A percentile compares a stretch with the other conserved stretches of the same genome.
Conservation (phyloP, 148 eudicot genomes). For the Diospyros lotus region DNA sequence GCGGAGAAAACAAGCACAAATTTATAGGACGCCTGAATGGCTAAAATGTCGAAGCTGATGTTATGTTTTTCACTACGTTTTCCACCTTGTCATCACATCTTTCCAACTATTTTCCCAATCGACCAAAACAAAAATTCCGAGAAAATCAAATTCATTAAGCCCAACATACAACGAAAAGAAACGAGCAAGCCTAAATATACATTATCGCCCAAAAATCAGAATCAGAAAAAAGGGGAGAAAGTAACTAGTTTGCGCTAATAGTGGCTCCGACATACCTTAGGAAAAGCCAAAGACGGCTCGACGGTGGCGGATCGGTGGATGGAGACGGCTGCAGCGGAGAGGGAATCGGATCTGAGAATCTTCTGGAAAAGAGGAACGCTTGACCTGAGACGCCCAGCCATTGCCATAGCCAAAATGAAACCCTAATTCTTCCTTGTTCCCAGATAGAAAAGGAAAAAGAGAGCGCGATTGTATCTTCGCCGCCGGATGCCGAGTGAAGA, state of each 20-base stretch:
- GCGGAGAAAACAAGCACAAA: no score
- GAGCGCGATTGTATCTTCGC: no score
- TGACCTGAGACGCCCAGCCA: conserved; percentile 63
- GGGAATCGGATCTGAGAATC: conserved; percentile 24
- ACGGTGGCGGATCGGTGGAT: conserved; percentile 14
- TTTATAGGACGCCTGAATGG: no score
- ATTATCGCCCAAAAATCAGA: not conserved
- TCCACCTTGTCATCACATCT: not conserved
- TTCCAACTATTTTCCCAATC: not conserved
- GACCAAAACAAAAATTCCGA: not conserved
- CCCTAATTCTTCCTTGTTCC: no score
- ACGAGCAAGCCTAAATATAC: not conserved
- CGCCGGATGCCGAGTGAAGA: no score
- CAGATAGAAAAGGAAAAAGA: no score
- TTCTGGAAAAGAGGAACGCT: conserved; percentile 31
- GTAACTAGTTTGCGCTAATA: not conserved
- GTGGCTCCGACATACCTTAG: conserved; percentile 27
- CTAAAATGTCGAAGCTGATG: no score
- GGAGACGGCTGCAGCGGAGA: conserved; percentile 22
- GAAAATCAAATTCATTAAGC: not conserved
- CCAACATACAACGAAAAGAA: not conserved
- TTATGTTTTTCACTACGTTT: not conserved
- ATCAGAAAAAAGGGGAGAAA: not conserved
- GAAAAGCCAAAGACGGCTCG: conserved; percentile 27
- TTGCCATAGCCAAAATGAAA: conserved; percentile 3